A percentile compares a stretch with the other conserved stretches of the same genome.
phyloP scores from a whole-genome alignment of 2,329 filamentous ascomycete genomes.

The Fusarium penzigii region DNA sequence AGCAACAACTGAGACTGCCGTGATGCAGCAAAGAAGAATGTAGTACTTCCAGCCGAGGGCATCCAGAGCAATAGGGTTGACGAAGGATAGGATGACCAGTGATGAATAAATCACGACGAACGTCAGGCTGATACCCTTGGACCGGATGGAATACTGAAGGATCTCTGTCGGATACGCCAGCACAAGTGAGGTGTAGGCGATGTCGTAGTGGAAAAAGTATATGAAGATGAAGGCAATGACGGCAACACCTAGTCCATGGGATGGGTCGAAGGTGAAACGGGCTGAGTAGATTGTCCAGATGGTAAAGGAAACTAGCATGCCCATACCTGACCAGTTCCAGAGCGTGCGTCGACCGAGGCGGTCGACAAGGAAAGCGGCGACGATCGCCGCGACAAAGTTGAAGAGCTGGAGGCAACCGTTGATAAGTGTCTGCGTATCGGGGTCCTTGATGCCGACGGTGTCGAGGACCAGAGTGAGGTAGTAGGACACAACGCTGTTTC shows the following conservation, averaged over 20 bases:
- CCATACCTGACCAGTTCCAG: constrained; percentile 35
- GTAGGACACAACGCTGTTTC: constrained; percentile 10
- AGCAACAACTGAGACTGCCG: constrained; percentile 31
- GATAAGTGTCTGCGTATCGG: constrained; percentile 33
- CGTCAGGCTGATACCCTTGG: constrained; percentile 13
- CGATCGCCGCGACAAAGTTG: constrained; percentile 35
- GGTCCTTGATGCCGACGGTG: constrained; percentile 38
- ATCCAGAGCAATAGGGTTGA: constrained; percentile 41
- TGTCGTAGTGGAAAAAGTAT: constrained; percentile 38
- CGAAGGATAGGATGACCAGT: constrained; percentile 38
- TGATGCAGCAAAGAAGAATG: constrained; percentile 37
- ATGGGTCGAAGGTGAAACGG: constrained; percentile 12
- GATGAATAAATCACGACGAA: constrained; percentile 11
- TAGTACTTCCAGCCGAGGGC: constrained; percentile 41
- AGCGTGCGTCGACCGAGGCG: constrained; percentile 41
- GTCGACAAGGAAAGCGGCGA: constrained; percentile 40
- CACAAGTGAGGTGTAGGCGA: constrained; percentile 36
- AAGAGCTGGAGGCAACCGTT: constrained; percentile 34
- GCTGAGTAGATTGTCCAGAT: constrained; percentile 35
- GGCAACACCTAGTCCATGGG: constrained; percentile 18
- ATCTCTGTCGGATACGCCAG: constrained; percentile 30
- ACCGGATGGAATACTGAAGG: constrained; percentile 16
- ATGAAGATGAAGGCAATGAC: constrained; percentile 40
- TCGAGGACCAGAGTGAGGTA: constrained; percentile 40
- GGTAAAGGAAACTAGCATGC: constrained; percentile 35